Base-by-base conservation (phyloP, 1,284 basidiomycete species). In the Papiliotrema fonsecae region DNA sequence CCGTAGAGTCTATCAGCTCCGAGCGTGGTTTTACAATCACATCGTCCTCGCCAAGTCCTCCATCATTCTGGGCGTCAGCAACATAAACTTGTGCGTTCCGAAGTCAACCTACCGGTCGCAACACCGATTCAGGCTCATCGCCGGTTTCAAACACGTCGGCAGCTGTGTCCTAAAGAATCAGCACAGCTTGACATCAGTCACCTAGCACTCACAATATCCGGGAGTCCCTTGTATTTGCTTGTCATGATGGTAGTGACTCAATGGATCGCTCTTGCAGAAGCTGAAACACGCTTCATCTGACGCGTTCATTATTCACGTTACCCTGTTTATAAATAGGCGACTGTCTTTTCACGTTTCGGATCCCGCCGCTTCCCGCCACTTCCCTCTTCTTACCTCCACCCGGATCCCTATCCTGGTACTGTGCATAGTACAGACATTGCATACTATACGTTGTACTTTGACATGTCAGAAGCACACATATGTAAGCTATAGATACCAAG, bases 131-230 rank as follows among this genome's bases (percentile, higher is more conserved):
- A n/a, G 65, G 65, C 42, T 69, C 67, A 44, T 94, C 90, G 42
- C 88, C 84, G 0, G 91, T 94, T 72, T 96, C 91, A 66, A 94
- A 96, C 32, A 94, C 81, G 68, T 96, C 91, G 36, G 82, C 87
- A 1, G 88, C 88, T 7, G 87, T 88, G 69, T 93, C 89, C 88
- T 93, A 52, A 2, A 7, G 1, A 22, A 16, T 28, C 30, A n/a
- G 42, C 48, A 39, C 24, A 32, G 32, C 11, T 7, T 18, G 21
- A 9, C 35, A 7, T 51, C 13, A 27, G 28, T 11, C 5, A 3
- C 27, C 14, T 10, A 4, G 7, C 19, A 77, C 82, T 60, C 61
- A 92, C 91, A 52, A 96, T 93, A 65, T 96, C 90, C 22, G 91
- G 91, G 6, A 96, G 77, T 58, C 85, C 83, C 5, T 87, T 83